phyloP scores from a whole-genome alignment of 1,284 basidiomycete genomes.

The Irpex lacteus region DNA sequence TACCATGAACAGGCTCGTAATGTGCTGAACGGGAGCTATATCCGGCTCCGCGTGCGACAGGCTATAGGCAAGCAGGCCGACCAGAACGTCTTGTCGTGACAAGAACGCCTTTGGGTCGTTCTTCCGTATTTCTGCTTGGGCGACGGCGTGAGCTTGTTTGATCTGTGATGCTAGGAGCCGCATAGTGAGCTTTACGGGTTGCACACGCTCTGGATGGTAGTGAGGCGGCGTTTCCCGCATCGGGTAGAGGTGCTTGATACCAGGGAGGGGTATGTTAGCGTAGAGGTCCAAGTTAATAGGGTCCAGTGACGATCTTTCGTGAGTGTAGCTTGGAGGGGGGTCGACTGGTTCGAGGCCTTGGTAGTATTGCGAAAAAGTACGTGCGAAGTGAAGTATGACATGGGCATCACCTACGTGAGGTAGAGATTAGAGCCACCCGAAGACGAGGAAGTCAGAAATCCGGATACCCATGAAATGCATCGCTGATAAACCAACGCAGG shows the following conservation, averaged over 20 bases:
- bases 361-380: slow-evolving; percentile 18
- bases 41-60: slow-evolving; percentile 12
- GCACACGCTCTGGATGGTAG: slow-evolving; percentile 4
- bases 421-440: not conserved
- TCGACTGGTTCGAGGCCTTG: slow-evolving; percentile 16
- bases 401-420: slow-evolving; percentile 13
- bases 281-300: slow-evolving; percentile 1
- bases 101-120: not conserved
- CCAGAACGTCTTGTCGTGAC: slow-evolving; percentile 17
- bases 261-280: slow-evolving; percentile 3
- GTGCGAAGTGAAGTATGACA: slow-evolving; percentile 9
- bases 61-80: slow-evolving; percentile 15
- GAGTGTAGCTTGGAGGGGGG: slow-evolving; percentile 11
- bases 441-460: not conserved
- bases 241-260: slow-evolving; percentile 4
- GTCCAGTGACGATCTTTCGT: not conserved
- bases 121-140: not conserved
- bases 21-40: slow-evolving; percentile 11
- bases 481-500: slow-evolving; percentile 14
- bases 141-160: slow-evolving; percentile 10
- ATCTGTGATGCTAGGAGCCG: slow-evolving; percentile 11
- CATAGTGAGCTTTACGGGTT: slow-evolving; percentile 9
- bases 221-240: slow-evolving; percentile 8
- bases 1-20: slow-evolving; percentile 15
- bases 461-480: slow-evolving; percentile 13